Conservation (phyloP, 1,284 basidiomycete species). For the Caloboletus firmus region DNA sequence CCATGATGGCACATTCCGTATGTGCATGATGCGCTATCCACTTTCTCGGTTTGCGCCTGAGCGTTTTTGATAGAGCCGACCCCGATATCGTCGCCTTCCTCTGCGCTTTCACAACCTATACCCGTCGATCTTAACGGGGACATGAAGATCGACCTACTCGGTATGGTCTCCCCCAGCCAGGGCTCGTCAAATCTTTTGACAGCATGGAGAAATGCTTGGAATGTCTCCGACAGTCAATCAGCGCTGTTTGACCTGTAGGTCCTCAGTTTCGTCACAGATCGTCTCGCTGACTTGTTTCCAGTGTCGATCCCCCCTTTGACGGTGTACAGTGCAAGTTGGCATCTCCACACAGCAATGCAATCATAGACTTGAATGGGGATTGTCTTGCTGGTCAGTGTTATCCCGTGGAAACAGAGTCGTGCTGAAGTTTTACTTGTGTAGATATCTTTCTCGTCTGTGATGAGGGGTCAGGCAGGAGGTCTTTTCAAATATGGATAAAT, state of each 20-base stretch:
- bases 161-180: constrained; percentile 48
- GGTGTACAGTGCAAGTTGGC: constrained; percentile 72
- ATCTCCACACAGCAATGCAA: constrained; percentile 91
- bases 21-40: constrained; percentile 23
- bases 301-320: constrained; percentile 59
- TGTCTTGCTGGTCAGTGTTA: constrained; percentile 77
- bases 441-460: constrained; percentile 92
- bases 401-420: background rate
- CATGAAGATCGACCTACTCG: constrained; percentile 87
- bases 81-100: constrained; percentile 58
- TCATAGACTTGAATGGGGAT: constrained; percentile 95
- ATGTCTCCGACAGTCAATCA: constrained; percentile 50
- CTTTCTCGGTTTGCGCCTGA: constrained; percentile 28
- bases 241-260: constrained; percentile 63
- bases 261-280: background rate
- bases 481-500: constrained; percentile 93
- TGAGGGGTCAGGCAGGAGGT: constrained; percentile 51
- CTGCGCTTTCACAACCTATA: constrained; percentile 78
- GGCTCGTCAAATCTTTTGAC: constrained; percentile 46
- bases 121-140: constrained; percentile 85
- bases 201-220: constrained; percentile 80
- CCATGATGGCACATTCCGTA: constrained; percentile 68
- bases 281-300: constrained; percentile 32
- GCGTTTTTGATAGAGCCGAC: constrained; percentile 27
- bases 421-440: constrained; percentile 27